Conservation (phyloP, 208 protist species). For the Porcisia hertigi region DNA sequence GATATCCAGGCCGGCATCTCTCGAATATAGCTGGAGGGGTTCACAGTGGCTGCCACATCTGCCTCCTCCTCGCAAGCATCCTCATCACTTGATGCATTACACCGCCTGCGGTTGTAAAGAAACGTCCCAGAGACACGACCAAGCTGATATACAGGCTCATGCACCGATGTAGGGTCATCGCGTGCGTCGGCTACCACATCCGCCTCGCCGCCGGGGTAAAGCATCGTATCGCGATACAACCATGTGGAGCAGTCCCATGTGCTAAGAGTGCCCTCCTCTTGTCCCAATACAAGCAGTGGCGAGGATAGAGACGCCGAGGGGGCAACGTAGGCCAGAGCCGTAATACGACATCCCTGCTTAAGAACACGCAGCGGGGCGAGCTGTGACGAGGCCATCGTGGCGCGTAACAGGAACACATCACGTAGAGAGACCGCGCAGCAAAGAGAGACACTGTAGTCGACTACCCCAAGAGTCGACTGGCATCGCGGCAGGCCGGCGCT, state of each 20-base stretch:
- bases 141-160: constrained; percentile 26
- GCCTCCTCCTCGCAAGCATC: background rate
- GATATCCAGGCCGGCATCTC: constrained; percentile 16
- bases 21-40: background rate
- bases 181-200: constrained; percentile 37
- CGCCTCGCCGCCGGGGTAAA: constrained; percentile 35
- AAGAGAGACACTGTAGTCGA: constrained; percentile 11
- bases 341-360: constrained; percentile 23
- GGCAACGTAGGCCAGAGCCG: constrained; percentile 12
- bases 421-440: constrained; percentile 39
- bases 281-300: constrained; percentile 40
- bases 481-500: background rate
- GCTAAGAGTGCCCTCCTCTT: constrained; percentile 46
- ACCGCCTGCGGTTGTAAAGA: constrained; percentile 35
- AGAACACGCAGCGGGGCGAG: constrained; percentile 24
- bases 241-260: constrained; percentile 31
- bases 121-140: constrained; percentile 36
- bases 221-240: constrained; percentile 40
- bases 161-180: background rate
- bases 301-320: constrained; percentile 16
- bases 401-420: constrained; percentile 28
- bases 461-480: background rate
- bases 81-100: background rate
- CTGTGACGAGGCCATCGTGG: constrained; percentile 13
- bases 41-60: background rate